phyloP scores from a whole-genome alignment of 1,284 basidiomycete genomes.

The Pseudozyma sp. region DNA sequence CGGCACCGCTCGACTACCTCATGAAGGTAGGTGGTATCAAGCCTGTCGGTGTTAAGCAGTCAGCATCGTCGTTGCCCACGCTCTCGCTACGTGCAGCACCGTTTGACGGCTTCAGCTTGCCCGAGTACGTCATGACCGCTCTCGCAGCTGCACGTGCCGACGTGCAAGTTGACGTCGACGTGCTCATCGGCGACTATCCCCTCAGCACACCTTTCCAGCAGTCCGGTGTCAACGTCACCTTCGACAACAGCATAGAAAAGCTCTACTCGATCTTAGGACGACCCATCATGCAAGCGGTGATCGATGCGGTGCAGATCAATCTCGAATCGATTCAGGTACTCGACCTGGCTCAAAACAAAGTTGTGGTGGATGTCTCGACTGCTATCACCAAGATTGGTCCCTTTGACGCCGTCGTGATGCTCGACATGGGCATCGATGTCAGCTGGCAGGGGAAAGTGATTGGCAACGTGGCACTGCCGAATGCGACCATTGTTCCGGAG shows the following conservation, averaged over 20 bases:
- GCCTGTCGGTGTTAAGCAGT: conserved; percentile 9
- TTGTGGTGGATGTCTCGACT: conserved; percentile 75
- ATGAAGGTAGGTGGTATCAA: conserved; percentile 7
- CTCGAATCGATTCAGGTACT: conserved; percentile 40
- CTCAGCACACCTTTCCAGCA: conserved; percentile 77
- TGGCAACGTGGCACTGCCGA: conserved; percentile 76
- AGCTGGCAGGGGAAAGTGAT: conserved; percentile 75
- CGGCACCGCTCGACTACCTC: conserved; percentile 74
- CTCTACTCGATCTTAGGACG: conserved; percentile 79
- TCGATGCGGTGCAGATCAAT: conserved; percentile 73
- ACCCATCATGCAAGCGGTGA: conserved; percentile 81
- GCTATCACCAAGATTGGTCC: conserved; percentile 79
- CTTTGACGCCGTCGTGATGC: conserved; percentile 79
- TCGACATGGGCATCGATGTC: conserved; percentile 76
- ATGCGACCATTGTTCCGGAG: conserved; percentile 71
- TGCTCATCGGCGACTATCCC: conserved; percentile 77
- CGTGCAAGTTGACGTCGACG: conserved; percentile 74
- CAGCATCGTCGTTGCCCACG: conserved; percentile 48
- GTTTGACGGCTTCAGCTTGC: conserved; percentile 76
- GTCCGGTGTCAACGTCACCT: conserved; percentile 73
- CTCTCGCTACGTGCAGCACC: conserved; percentile 69
- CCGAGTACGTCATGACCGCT: conserved; percentile 75
- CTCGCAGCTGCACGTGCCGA: conserved; percentile 77
- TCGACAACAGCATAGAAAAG: conserved; percentile 75
- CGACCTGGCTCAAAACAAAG: conserved; percentile 72